These are phyloP conservation scores for Alloteropsis semialata DNA, from an alignment of 176 grass and related monocot species.

Conservation along the genomic window DNA sequence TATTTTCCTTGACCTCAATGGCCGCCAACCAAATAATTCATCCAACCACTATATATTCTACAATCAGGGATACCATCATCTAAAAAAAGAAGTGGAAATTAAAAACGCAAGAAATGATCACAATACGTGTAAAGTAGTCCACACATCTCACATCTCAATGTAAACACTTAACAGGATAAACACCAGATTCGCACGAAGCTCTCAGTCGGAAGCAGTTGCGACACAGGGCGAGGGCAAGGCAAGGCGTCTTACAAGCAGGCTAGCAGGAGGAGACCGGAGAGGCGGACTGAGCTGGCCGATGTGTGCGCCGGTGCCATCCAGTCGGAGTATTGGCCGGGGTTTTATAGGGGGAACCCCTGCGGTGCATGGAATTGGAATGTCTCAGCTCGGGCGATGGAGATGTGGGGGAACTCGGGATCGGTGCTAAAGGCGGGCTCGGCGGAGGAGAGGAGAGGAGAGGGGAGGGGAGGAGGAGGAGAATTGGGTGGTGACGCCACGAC, in stretches of 20 bases:
- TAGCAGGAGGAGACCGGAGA: not conserved
- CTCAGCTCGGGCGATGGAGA: not conserved
- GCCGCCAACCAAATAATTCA: not conserved
- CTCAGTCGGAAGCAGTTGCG: not conserved
- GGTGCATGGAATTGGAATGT: not conserved
- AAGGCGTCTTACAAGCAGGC: not conserved
- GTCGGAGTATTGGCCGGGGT: not conserved
- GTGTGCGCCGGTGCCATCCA: not conserved
- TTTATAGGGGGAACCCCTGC: conserved; percentile 26
- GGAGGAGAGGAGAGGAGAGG: not conserved
- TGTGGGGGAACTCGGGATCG: not conserved
- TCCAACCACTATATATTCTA: not conserved
- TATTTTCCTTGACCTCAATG: not conserved
- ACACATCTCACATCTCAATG: not conserved
- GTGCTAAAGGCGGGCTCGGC: not conserved
- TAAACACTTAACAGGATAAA: not conserved
- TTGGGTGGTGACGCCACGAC: not conserved
- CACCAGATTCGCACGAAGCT: not conserved
- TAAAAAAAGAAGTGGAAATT: too few relatives aligned
- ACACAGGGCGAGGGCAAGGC: not conserved
- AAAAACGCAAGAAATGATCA: not conserved
- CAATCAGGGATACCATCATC: not conserved
- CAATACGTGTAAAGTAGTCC: not conserved
- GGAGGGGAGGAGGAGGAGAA: too few relatives aligned
- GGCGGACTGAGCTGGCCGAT: not conserved